A percentile compares a stretch with the other conserved stretches of the same genome.
phyloP scores from a whole-genome alignment of 257 asterid species.

The Penstemon barbatus region DNA sequence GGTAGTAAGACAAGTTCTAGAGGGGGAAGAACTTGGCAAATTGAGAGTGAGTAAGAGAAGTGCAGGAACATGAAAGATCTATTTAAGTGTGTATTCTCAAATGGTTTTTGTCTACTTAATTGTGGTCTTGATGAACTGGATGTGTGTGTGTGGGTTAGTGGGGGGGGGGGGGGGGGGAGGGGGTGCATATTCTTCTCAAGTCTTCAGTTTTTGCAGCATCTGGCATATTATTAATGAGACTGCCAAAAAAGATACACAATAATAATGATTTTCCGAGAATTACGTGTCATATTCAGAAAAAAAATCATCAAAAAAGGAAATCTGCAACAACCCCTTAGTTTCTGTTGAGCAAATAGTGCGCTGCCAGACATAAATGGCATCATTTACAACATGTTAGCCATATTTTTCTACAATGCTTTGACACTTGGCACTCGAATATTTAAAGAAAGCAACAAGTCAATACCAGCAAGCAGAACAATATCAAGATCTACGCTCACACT shows the following conservation, averaged over 20 bases:
- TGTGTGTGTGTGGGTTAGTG: neutral
- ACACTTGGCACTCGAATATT: slow-evolving; percentile 23
- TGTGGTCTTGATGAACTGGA: neutral
- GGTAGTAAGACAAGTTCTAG: slow-evolving; percentile 9
- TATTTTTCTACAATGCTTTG: neutral
- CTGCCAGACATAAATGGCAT: slow-evolving; percentile 7
- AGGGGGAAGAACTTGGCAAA: slow-evolving; percentile 8
- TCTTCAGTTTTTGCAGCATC: slow-evolving; percentile 15
- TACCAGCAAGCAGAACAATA: slow-evolving; percentile 11
- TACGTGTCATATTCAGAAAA: neutral
- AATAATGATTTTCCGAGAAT: slow-evolving; percentile 12
- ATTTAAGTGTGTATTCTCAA: slow-evolving; percentile 5
- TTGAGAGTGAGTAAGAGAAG: neutral
- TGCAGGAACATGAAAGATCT: slow-evolving; percentile 14
- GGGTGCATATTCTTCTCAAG: neutral
- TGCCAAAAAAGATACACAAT: slow-evolving; percentile 6
- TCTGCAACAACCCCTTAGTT: neutral
- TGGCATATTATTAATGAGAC: slow-evolving; percentile 22
- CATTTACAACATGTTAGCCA: slow-evolving; percentile 16
- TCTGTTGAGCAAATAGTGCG: slow-evolving; percentile 3
- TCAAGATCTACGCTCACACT: slow-evolving; percentile 13
- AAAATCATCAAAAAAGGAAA: slow-evolving; percentile 20
- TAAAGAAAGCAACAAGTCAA: slow-evolving; percentile 11
- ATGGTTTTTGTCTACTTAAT: slow-evolving; percentile 16
- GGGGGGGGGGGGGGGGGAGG: too few species aligned